A percentile compares a stretch with the other conserved stretches of the same genome.
These are phyloP conservation scores for Vanilla planifolia DNA, from an alignment of 106 monocot species.

Conservation along the genomic window DNA sequence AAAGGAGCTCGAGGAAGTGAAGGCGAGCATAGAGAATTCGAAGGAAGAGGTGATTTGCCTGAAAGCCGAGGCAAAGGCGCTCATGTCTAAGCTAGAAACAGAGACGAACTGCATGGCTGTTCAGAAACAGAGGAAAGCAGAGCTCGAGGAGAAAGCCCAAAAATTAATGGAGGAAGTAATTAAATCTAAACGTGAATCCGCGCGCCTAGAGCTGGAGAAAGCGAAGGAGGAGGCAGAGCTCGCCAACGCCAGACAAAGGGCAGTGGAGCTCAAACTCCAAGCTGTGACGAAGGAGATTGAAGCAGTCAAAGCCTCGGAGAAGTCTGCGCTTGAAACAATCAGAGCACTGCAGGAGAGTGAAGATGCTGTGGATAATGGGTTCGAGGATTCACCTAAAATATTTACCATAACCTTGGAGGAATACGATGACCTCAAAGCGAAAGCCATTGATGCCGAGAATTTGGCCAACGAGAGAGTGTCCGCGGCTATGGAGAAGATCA, in stretches of 20 bases:
- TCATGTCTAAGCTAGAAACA: conserved; percentile 36
- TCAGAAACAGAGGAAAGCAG: conserved; percentile 35
- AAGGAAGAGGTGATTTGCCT: conserved; percentile 30
- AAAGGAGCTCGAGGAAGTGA: conserved; percentile 46
- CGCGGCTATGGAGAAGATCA: conserved; percentile 36
- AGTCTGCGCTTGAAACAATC: conserved; percentile 33
- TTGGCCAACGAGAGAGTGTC: conserved; percentile 38
- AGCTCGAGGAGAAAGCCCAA: too few relatives aligned
- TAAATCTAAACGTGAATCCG: conserved; percentile 49
- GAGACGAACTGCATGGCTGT: conserved; percentile 27
- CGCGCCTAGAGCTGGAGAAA: conserved; percentile 39
- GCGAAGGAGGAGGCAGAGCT: conserved; percentile 44
- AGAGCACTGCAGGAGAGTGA: conserved; percentile 53
- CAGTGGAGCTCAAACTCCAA: conserved; percentile 25
- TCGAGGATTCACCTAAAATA: conserved; percentile 11
- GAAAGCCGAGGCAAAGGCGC: conserved; percentile 21
- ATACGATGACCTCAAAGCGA: conserved; percentile 53
- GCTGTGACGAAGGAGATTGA: conserved; percentile 54
- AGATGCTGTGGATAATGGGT: too few relatives aligned
- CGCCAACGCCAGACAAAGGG: conserved; percentile 17
- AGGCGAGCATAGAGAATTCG: conserved; percentile 30
- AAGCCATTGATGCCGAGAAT: conserved; percentile 51
- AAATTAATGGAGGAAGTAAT: conserved; percentile 23
- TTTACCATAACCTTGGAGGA: conserved; percentile 56
- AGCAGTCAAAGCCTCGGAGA: conserved; percentile 43